Evolutionary conservation across 495 filamentous ascomycete species (phyloP), one percentile per base, ranked within the genome.

Genomic region (Penicillium robsamsonii): DNA sequence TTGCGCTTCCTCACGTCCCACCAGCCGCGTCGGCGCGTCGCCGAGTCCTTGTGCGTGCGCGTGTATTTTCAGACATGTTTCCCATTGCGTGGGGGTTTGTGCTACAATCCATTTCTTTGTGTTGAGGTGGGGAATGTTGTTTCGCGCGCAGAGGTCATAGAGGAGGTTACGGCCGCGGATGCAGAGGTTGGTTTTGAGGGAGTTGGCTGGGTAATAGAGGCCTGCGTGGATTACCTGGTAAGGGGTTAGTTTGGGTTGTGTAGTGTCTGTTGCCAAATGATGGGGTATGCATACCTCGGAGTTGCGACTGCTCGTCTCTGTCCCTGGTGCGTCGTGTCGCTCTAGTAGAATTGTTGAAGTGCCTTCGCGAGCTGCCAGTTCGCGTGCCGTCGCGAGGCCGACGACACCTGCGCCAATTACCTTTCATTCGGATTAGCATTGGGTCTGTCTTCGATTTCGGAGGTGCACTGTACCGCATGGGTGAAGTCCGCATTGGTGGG

Each of bases 81-180:
- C 81, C 71, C 81, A 83, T 68, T 97, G 88, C 37, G 76, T 71
- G 9, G 75, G 73, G 46, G 82, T 85, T 73, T 98, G 95, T 2
- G 94, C 93, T 1, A 98, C 86, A 61, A 98, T 87, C 91, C 95
- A 96, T 79, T 98, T 98, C 43, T 91, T 91, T 18, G 81, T 86
- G 66, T 87, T 87, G 55, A 76, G 76, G 75, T 92, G 80, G 0
- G 87, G 86, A 50, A 97, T 87, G 38, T 66, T 59, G 65, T 88
- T 72, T 18, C 73, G 69, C 1, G 74, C 65, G 78, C 93, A 97
- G 47, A 92, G 83, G 10, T 78, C 77, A 73, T 98, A 98, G 60
- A 98, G 75, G 72, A 89, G 76, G 40, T 86, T 62, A 49, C 84
- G 83, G 54, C 94, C 94, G 43, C 70, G 65, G 62, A 97, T 79